phyloP scores from a whole-genome alignment of 1,139 yeast species.

The Yamadazyma conglobata region DNA sequence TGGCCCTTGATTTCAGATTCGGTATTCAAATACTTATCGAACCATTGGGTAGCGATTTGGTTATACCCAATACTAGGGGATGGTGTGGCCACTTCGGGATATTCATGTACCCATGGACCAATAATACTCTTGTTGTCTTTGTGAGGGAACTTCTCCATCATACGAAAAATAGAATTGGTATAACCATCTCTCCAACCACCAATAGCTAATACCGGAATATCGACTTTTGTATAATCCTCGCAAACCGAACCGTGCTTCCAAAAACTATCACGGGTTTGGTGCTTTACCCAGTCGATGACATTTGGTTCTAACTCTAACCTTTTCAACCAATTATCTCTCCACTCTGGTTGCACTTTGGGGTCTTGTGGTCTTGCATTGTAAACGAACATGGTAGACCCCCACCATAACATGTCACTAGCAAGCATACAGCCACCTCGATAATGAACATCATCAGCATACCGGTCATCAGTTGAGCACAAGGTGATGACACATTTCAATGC shows the following conservation, averaged over 20 bases:
- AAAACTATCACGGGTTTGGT: constrained; percentile 38
- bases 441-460: constrained; percentile 43
- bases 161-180: constrained; percentile 36
- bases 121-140: constrained; percentile 25
- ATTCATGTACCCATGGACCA: constrained; percentile 47
- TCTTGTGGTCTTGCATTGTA: constrained; percentile 42
- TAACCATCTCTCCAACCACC: constrained; percentile 47
- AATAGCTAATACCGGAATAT: constrained; percentile 36
- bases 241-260: constrained; percentile 42
- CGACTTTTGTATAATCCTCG: constrained; percentile 33
- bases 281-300: constrained; percentile 34
- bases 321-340: constrained; percentile 36
- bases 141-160: constrained; percentile 33
- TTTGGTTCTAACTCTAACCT: constrained; percentile 32
- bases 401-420: constrained; percentile 43
- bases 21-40: constrained; percentile 26
- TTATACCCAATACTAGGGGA: constrained; percentile 39
- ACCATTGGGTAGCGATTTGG: constrained; percentile 36
- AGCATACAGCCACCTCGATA: constrained; percentile 40
- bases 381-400: constrained; percentile 42
- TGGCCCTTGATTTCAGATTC: constrained; percentile 15
- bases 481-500: constrained; percentile 38
- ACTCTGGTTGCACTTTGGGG: constrained; percentile 31
- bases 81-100: constrained; percentile 42
- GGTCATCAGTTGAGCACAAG: constrained; percentile 40